Percentiles rank a stretch among this genome's conserved stretches.
These are phyloP conservation scores for Alternaria sp. DNA, from an alignment of 2,329 filamentous ascomycete species.

Conservation along the genomic window DNA sequence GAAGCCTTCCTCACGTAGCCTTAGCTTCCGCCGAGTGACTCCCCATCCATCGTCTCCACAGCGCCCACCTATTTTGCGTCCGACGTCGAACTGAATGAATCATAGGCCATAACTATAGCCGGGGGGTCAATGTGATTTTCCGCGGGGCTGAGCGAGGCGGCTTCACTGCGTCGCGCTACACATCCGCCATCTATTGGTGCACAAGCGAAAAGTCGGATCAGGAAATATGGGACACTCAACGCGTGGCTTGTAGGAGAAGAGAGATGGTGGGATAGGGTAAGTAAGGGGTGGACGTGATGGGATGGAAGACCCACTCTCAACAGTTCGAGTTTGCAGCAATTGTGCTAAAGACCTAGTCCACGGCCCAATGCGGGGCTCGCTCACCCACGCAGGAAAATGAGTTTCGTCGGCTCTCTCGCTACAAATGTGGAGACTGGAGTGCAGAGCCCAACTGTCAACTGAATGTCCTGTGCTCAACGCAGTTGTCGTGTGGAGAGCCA, in stretches of 20 bases:
- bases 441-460: conserved; percentile 2
- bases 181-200: background rate
- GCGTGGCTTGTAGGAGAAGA: background rate
- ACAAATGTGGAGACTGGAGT: conserved; percentile 12
- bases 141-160: background rate
- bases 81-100: background rate
- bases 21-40: conserved; percentile 8
- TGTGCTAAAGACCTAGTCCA: background rate
- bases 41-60: background rate
- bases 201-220: background rate
- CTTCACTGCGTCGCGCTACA: background rate
- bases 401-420: conserved; percentile 1
- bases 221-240: background rate
- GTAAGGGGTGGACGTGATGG: background rate
- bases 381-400: background rate
- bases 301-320: conserved; percentile 25
- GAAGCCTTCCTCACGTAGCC: conserved; percentile 5
- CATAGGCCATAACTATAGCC: background rate
- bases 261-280: background rate
- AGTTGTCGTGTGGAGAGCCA: conserved; percentile 4
- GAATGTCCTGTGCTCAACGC: background rate
- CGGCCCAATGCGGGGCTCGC: background rate
- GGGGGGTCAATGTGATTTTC: background rate
- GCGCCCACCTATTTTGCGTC: background rate
- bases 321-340: conserved; percentile 18